A percentile compares a stretch with the other conserved stretches of the same genome.
phyloP scores from a whole-genome alignment of 2,329 filamentous ascomycete genomes.

The Diplodia scrobiculata region DNA sequence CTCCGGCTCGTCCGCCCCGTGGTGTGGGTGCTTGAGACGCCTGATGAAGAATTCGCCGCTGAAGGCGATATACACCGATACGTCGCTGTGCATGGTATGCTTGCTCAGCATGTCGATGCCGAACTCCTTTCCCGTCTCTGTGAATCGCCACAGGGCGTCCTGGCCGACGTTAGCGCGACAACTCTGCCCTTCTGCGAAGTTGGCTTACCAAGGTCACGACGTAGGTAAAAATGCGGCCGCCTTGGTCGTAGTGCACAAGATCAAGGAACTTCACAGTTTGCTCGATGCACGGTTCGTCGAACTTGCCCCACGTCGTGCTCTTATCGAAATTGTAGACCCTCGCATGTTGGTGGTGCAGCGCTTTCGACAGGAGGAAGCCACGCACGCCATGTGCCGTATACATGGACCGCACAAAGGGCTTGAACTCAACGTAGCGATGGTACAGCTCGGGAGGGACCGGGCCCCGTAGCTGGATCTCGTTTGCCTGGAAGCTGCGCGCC shows the following conservation, averaged over 20 bases:
- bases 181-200: background rate
- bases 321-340: slow-evolving; percentile 87
- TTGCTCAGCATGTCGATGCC: slow-evolving; percentile 91
- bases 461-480: slow-evolving; percentile 82
- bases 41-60: slow-evolving; percentile 92
- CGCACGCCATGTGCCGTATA: slow-evolving; percentile 77
- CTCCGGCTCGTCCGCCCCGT: slow-evolving; percentile 34
- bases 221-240: slow-evolving; percentile 86
- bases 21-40: slow-evolving; percentile 59
- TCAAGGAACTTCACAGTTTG: slow-evolving; percentile 80
- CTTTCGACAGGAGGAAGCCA: slow-evolving; percentile 78
- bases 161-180: background rate
- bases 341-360: slow-evolving; percentile 84
- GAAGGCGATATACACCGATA: slow-evolving; percentile 86
- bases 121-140: slow-evolving; percentile 93
- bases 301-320: slow-evolving; percentile 70
- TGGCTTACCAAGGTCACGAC: slow-evolving; percentile 67
- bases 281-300: slow-evolving; percentile 66
- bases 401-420: slow-evolving; percentile 84
- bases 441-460: slow-evolving; percentile 80
- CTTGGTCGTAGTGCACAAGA: slow-evolving; percentile 82
- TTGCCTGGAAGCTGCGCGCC: slow-evolving; percentile 78
- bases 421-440: slow-evolving; percentile 91
- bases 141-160: slow-evolving; percentile 84
- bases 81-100: slow-evolving; percentile 95